Percentiles rank a stretch among this genome's conserved stretches.
These are phyloP conservation scores for Ophiostoma angusticollis DNA, from an alignment of 2,329 filamentous ascomycete species.

Conservation along the genomic window DNA sequence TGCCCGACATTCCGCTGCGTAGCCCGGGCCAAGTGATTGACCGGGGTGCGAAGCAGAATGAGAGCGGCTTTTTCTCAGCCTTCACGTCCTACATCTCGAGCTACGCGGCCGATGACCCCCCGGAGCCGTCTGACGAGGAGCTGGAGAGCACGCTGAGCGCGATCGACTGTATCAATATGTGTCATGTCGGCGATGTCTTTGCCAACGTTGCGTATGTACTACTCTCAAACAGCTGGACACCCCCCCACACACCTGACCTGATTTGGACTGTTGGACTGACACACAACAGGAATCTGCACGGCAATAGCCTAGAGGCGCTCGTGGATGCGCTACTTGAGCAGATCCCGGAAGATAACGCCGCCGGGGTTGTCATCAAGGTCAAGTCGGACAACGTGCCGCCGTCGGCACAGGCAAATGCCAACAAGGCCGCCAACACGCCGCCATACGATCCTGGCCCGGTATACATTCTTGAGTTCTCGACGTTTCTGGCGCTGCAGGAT, in stretches of 20 bases:
- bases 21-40: slow-evolving; percentile 88
- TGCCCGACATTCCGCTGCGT: slow-evolving; percentile 77
- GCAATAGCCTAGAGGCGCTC: slow-evolving; percentile 29
- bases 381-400: slow-evolving; percentile 68
- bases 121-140: slow-evolving; percentile 93
- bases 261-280: too few species aligned
- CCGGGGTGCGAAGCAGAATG: slow-evolving; percentile 61
- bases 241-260: too few species aligned
- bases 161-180: slow-evolving; percentile 86
- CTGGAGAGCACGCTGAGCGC: slow-evolving; percentile 90
- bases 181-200: slow-evolving; percentile 71
- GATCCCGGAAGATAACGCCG: slow-evolving; percentile 69
- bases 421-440: slow-evolving; percentile 37
- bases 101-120: slow-evolving; percentile 94
- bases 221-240: background rate
- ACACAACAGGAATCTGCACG: slow-evolving; percentile 25
- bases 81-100: slow-evolving; percentile 97
- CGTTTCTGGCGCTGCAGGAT: slow-evolving; percentile 66
- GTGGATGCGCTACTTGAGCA: slow-evolving; percentile 65
- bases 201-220: slow-evolving; percentile 61
- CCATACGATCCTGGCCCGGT: slow-evolving; percentile 76
- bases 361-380: slow-evolving; percentile 71
- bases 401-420: slow-evolving; percentile 39
- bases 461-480: slow-evolving; percentile 85
- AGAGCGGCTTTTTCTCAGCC: slow-evolving; percentile 81